phyloP scores from a whole-genome alignment of 495 filamentous ascomycete genomes.

The Aspergillus heteromorphus region DNA sequence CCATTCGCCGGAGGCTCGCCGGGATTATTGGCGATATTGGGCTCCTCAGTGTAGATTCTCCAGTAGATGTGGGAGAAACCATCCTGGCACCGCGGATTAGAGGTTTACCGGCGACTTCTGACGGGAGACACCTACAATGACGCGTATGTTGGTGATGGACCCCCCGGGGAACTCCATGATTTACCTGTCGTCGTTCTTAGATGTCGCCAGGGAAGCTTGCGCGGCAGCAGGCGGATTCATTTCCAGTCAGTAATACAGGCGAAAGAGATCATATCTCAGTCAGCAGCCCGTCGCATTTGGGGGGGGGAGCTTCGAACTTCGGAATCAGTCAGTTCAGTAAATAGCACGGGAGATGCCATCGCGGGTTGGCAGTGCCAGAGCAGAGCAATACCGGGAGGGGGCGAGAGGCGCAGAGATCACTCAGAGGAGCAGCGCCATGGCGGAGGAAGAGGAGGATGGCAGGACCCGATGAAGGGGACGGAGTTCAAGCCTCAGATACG shows the following conservation, averaged over 20 bases:
- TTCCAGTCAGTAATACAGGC: slow-evolving; percentile 21
- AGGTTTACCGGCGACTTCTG: neutral
- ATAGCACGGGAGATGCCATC: slow-evolving; percentile 23
- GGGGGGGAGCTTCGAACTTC: no score
- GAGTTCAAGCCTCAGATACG: neutral
- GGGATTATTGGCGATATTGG: slow-evolving; percentile 27
- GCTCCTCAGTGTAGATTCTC: slow-evolving; percentile 46
- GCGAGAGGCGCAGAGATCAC: neutral
- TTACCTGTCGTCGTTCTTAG: slow-evolving; percentile 28
- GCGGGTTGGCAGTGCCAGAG: neutral
- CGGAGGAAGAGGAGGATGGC: neutral
- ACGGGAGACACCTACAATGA: slow-evolving; percentile 33
- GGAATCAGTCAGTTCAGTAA: slow-evolving; percentile 10
- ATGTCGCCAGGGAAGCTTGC: slow-evolving; percentile 24
- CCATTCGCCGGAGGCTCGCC: slow-evolving; percentile 36
- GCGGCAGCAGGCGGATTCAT: slow-evolving; percentile 30
- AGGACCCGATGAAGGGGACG: neutral
- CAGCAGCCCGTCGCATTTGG: slow-evolving; percentile 12
- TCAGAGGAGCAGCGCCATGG: neutral
- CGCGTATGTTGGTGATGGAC: slow-evolving; percentile 43
- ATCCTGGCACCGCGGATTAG: slow-evolving; percentile 30
- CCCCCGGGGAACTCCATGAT: slow-evolving; percentile 47
- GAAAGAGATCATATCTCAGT: slow-evolving; percentile 8
- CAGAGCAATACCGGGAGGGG: neutral
- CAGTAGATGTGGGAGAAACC: slow-evolving; percentile 46